These are phyloP conservation scores for Aspergillus brunneoviolaceus DNA, from an alignment of 2,329 filamentous ascomycete genomes.

Conservation along the genomic window DNA sequence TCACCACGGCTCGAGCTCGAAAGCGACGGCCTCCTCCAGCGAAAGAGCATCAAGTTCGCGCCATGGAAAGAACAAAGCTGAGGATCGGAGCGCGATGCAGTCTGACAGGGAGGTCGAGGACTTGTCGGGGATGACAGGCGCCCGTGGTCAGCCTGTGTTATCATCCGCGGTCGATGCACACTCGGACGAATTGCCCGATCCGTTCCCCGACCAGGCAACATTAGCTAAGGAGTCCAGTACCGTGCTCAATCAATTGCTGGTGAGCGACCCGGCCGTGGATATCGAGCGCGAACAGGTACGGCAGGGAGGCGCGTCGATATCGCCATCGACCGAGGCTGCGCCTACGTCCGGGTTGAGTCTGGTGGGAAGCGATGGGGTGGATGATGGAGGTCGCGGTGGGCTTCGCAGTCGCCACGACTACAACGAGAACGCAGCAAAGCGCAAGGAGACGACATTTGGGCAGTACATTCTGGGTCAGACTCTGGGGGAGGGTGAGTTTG, in stretches of 20 bases:
- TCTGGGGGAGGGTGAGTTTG: slow-evolving; percentile 95
- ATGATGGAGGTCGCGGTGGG: slow-evolving; percentile 39
- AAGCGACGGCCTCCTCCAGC: slow-evolving; percentile 23
- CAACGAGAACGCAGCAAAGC: slow-evolving; percentile 57
- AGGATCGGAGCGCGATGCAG: slow-evolving; percentile 43
- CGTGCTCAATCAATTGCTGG: slow-evolving; percentile 72
- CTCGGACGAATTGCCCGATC: slow-evolving; percentile 49
- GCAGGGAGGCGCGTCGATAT: slow-evolving; percentile 57
- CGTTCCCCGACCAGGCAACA: slow-evolving; percentile 57
- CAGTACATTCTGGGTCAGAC: slow-evolving; percentile 96
- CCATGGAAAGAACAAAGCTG: slow-evolving; percentile 38
- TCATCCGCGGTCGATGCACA: slow-evolving; percentile 32
- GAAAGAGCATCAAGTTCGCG: slow-evolving; percentile 43
- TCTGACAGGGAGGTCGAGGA: slow-evolving; percentile 49
- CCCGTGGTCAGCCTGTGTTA: slow-evolving; percentile 34
- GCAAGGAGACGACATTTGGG: slow-evolving; percentile 85
- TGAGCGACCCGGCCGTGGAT: slow-evolving; percentile 73
- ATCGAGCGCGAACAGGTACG: slow-evolving; percentile 70
- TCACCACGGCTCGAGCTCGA: slow-evolving; percentile 41
- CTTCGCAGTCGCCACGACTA: slow-evolving; percentile 57
- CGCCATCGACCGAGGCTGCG: slow-evolving; percentile 46
- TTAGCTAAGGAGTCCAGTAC: slow-evolving; percentile 75
- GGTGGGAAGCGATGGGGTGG: slow-evolving; percentile 52
- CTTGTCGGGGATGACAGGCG: slow-evolving; percentile 44
- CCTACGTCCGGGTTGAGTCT: slow-evolving; percentile 51